Evolutionary conservation across 73 alveolate species (phyloP), one percentile per base, ranked within the genome.

Genomic region (Paraurostyla sp.): DNA sequence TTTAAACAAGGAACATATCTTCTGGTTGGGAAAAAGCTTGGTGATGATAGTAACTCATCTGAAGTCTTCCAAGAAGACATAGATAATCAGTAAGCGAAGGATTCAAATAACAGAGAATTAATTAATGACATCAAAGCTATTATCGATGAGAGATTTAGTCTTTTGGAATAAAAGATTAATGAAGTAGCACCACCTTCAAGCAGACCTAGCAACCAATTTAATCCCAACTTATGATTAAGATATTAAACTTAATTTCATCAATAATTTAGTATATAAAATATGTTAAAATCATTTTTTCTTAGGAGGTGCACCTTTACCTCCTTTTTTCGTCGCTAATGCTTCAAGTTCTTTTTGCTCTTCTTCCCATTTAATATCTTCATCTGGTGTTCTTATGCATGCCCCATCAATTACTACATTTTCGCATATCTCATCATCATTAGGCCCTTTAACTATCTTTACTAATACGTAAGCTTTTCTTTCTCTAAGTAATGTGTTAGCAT

Each of bases 331-430:
- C 25, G 54, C 58, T 40, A 6, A 30, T 18, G 78, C 76, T 52
- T 78, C 89, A 2, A 78, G 32, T 38, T 78, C 89, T 54, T 35
- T 78, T 60, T 78, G 40, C 30, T 88, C 94, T 43, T 76, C 91
- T 22, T 76, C 89, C 78, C 65, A 88, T 11, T 76, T 32, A 33
- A 69, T 75, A 60, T 88, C 94, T 51, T 88, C 94, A 58, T 88
- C 94, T 27, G 87, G 94, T 32, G 94, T 49, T 41, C 94, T 76
- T 29, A 88, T 80, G 33, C 94, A 88, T 22, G 91, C 94, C 16
- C 94, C 91, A 60, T 88, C 91, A 27, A 88, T 80, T 2, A 36
- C 82, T 32, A 88, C 40, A 30, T 33, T 56, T 43, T 62, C 87
- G 18, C 58, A n/a, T 9, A 18, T 35, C 33, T 88, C 94, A n/a